Base-by-base conservation (phyloP, 1,284 basidiomycete species). In the Quambalaria eucalypti region DNA sequence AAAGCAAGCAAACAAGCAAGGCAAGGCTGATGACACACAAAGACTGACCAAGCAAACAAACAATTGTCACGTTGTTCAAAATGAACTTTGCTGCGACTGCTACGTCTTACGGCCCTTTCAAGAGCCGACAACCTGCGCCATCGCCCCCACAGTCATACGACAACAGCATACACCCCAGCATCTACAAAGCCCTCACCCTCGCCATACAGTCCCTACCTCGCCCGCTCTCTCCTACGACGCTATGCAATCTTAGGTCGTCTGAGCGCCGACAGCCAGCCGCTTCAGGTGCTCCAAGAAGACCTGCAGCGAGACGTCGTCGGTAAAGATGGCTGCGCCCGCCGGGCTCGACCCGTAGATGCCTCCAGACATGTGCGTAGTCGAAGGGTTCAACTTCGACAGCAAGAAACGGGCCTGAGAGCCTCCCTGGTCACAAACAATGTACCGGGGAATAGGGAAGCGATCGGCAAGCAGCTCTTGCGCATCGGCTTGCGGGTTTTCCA, bases 371-470 rank as follows among this genome's bases (percentile, higher is more conserved):
- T 98, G 93, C 51, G 93, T 98, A 51, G 93, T 98, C 54, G 89
- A 92, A 2, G 95, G 95, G 78, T 98, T 99, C 50, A 99, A 81
- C 78, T 98, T 98, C 53, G 86, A 88, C 47, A 98, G 79, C 73
- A 98, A 78, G 86, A 99, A 99, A 31, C 95, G 86, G 3, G 95
- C 95, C 77, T 98, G 95, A 77, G 87, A 90, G 30, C 93, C 95
- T 51, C 91, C 90, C 77, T 97, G 91, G 77, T 99, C 93, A 76
- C 90, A 93, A 29, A 96, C 90, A 70, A 99, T 90, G 78, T 97
- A 98, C 46, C 95, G 86, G 1, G 93, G 93, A 65, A 98, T 92
- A 0, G 93, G 93, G 82, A 90, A 90, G 29, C 93, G 87, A 76
- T 98, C 95, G 31, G 86, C 84, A 28, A 99, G 83, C 29, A 99